These are phyloP conservation scores for Alisma plantagoaquatica DNA, from an alignment of 106 monocot genomes.

Conservation along the genomic window DNA sequence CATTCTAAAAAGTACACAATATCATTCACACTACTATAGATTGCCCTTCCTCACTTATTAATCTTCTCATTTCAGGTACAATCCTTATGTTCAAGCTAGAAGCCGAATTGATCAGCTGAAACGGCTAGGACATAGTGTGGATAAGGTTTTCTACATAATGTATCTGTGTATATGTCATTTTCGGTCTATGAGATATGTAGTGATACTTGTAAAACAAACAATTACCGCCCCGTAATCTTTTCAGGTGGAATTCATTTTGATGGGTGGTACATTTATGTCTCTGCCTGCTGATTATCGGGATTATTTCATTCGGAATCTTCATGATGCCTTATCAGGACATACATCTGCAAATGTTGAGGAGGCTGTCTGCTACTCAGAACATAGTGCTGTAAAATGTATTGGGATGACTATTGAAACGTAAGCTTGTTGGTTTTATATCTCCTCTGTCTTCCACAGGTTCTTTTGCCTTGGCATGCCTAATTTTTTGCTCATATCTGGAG, in stretches of 20 bases:
- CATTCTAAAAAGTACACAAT: too few relatives aligned
- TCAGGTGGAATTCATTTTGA: slow-evolving; percentile 98
- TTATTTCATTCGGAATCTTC: slow-evolving; percentile 94
- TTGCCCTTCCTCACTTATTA: too few relatives aligned
- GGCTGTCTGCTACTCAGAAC: slow-evolving; percentile 91
- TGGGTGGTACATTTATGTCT: slow-evolving; percentile 99
- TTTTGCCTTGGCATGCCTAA: too few relatives aligned
- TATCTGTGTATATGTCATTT: too few relatives aligned
- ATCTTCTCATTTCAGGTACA: slow-evolving; percentile 46
- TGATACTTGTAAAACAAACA: too few relatives aligned
- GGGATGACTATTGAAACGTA: slow-evolving; percentile 99
- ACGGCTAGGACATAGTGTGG: slow-evolving; percentile 97
- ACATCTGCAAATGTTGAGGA: slow-evolving; percentile 98
- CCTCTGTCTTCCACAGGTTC: too few relatives aligned
- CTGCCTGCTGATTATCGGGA: slow-evolving; percentile 97
- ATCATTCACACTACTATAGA: too few relatives aligned
- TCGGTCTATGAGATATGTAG: too few relatives aligned
- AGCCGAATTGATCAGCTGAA: slow-evolving; percentile 97
- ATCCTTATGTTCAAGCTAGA: slow-evolving; percentile 98
- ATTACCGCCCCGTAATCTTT: too few relatives aligned
- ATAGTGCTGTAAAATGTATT: slow-evolving; percentile 83
- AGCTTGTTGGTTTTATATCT: slow-evolving; percentile 18
- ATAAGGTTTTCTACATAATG: slow-evolving; percentile 87
- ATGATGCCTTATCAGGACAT: slow-evolving; percentile 97
- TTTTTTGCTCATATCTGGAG: too few relatives aligned